Evolutionary conservation across 257 asterid genomes (phyloP).

Genomic region (Penstemon newberryi): DNA sequence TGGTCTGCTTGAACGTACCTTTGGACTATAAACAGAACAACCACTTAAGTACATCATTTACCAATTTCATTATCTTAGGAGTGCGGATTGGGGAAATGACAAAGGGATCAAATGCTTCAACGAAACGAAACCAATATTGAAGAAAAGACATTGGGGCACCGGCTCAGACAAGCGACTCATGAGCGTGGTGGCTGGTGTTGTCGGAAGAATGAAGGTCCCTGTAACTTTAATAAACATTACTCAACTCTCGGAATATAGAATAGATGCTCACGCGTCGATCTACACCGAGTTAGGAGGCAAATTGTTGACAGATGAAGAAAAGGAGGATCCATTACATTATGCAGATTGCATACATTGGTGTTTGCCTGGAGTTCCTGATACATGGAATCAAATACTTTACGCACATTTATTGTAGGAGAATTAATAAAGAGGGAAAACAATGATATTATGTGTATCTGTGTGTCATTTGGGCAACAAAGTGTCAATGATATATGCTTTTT

Average conservation of each 20-base stretch:
- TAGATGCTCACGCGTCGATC: slow-evolving; percentile 75
- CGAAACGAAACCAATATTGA: slow-evolving; percentile 66
- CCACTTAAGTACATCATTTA: too few species aligned
- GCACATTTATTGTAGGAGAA: slow-evolving; percentile 51
- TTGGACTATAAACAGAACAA: background rate
- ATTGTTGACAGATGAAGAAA: slow-evolving; percentile 59
- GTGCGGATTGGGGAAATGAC: slow-evolving; percentile 71
- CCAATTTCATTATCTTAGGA: slow-evolving; percentile 35
- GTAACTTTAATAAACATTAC: slow-evolving; percentile 74
- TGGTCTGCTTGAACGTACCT: background rate
- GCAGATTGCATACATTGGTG: slow-evolving; percentile 97
- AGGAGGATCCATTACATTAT: slow-evolving; percentile 60
- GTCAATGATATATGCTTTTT: slow-evolving; percentile 26
- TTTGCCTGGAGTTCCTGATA: slow-evolving; percentile 88
- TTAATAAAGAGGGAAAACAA: too few species aligned
- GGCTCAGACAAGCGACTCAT: slow-evolving; percentile 67
- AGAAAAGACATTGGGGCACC: slow-evolving; percentile 67
- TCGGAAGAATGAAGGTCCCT: slow-evolving; percentile 61
- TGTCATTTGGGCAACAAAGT: slow-evolving; percentile 22
- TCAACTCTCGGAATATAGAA: slow-evolving; percentile 73
- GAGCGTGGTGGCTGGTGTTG: slow-evolving; percentile 53
- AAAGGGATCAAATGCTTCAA: slow-evolving; percentile 74
- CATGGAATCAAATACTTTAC: slow-evolving; percentile 73
- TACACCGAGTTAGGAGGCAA: slow-evolving; percentile 71
- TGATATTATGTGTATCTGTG: background rate